Percentiles rank a stretch among this genome's conserved stretches.
Evolutionary conservation across 306 rosid genomes (phyloP).

Genomic region (barrel medic (Medicago truncatula)): MtrunA17r5.0-ANR NC_053043.1:710001-710500

Average conservation of each 20-base stretch:
- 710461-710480: constrained; percentile 24
- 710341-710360: constrained; percentile 10
- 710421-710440: constrained; percentile 8
- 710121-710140: constrained; percentile 21
- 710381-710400: constrained; percentile 29
- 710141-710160: neutral
- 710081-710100: constrained; percentile 16
- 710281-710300: constrained; percentile 17
- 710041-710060: constrained; percentile 22
- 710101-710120: constrained; percentile 14
- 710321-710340: constrained; percentile 1
- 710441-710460: constrained; percentile 19
- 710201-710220: neutral
- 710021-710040: constrained; percentile 67
- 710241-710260: constrained; percentile 9
- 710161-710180: constrained; percentile 2
- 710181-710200: neutral
- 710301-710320: constrained; percentile 15
- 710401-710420: constrained; percentile 16
- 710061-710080: constrained; percentile 11
- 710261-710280: constrained; percentile 1
- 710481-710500: constrained; percentile 21
- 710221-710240: constrained; percentile 11
- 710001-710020: constrained; percentile 78
- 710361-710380: constrained; percentile 8